Evolutionary conservation across 208 protist genomes (phyloP).

Genomic region (Angomonas ambiguus): DNA sequence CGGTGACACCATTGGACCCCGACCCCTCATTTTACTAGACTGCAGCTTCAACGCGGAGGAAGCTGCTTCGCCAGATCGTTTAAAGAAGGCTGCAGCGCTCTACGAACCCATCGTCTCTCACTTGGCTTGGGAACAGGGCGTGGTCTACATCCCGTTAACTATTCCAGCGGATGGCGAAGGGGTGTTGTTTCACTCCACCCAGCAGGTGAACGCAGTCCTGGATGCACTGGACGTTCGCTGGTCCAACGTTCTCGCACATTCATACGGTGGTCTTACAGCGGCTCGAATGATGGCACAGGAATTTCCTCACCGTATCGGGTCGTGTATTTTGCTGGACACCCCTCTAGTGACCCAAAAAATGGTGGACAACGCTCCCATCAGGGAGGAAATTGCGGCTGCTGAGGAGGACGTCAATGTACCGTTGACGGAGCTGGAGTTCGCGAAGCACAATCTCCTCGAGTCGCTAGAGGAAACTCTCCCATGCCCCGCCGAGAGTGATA

Average conservation of each 20-base stretch:
- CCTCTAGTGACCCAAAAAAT: constrained; percentile 61
- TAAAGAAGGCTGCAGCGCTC: constrained; percentile 32
- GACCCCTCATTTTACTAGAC: constrained; percentile 79
- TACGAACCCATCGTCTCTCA: constrained; percentile 62
- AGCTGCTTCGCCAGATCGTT: constrained; percentile 10
- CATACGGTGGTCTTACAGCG: constrained; percentile 71
- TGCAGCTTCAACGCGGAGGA: constrained; percentile 27
- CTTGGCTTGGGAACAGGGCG: constrained; percentile 62
- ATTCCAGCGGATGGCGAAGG: constrained; percentile 23
- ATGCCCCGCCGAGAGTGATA: constrained; percentile 33
- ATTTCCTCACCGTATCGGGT: constrained; percentile 69
- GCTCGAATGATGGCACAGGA: constrained; percentile 61
- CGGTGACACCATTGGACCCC: constrained; percentile 65
- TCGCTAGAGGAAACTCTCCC: constrained; percentile 43
- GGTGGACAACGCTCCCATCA: constrained; percentile 44
- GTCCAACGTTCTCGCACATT: constrained; percentile 72
- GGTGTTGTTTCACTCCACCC: constrained; percentile 50
- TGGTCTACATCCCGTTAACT: constrained; percentile 68
- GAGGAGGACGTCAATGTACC: constrained; percentile 78
- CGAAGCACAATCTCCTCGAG: constrained; percentile 41
- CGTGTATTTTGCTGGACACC: constrained; percentile 65
- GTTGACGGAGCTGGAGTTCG: constrained; percentile 47
- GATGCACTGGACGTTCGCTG: constrained; percentile 79
- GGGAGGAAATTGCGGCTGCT: constrained; percentile 60
- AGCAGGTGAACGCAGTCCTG: constrained; percentile 62